phyloP scores from a whole-genome alignment of 2,329 filamentous ascomycete species.

The Emericellopsis cladophorae region DNA sequence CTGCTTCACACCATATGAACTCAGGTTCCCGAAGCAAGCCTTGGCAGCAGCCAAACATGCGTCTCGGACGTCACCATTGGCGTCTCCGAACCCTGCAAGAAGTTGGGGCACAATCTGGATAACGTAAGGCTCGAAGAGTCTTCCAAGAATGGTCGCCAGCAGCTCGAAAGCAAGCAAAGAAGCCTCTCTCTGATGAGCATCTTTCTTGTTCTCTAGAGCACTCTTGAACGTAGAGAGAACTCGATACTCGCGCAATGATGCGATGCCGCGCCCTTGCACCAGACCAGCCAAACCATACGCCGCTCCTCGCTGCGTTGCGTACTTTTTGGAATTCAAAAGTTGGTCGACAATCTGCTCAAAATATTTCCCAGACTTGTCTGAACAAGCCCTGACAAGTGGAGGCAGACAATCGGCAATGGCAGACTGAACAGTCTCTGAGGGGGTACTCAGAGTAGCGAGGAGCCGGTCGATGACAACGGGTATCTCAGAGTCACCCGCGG shows the following conservation, averaged over 20 bases:
- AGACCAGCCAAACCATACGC: constrained; percentile 91
- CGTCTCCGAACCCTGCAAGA: constrained; percentile 78
- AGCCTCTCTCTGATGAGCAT: constrained; percentile 76
- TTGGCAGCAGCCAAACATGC: constrained; percentile 89
- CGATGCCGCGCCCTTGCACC: constrained; percentile 76
- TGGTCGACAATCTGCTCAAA: constrained; percentile 70
- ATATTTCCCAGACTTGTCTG: constrained; percentile 67
- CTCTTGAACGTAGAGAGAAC: constrained; percentile 71
- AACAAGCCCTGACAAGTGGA: constrained; percentile 72
- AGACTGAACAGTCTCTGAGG: constrained; percentile 93
- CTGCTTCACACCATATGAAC: constrained; percentile 90
- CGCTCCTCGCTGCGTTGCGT: constrained; percentile 83
- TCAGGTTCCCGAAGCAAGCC: constrained; percentile 83
- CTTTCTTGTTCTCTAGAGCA: constrained; percentile 92
- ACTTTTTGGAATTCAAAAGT: constrained; percentile 78
- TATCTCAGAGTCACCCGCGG: constrained; percentile 73
- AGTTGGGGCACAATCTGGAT: constrained; percentile 91
- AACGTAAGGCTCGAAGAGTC: constrained; percentile 89
- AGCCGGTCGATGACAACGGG: constrained; percentile 80
- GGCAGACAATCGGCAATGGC: constrained; percentile 91
- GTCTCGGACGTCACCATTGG: constrained; percentile 78
- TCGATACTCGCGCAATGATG: constrained; percentile 69
- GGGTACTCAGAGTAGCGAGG: constrained; percentile 78
- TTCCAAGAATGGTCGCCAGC: constrained; percentile 72
- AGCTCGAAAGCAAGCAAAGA: constrained; percentile 85